Evolutionary conservation across 805 yeast genomes (phyloP), one percentile per base, ranked within the genome.

Genomic region (Metschnikowia shivogae): DNA sequence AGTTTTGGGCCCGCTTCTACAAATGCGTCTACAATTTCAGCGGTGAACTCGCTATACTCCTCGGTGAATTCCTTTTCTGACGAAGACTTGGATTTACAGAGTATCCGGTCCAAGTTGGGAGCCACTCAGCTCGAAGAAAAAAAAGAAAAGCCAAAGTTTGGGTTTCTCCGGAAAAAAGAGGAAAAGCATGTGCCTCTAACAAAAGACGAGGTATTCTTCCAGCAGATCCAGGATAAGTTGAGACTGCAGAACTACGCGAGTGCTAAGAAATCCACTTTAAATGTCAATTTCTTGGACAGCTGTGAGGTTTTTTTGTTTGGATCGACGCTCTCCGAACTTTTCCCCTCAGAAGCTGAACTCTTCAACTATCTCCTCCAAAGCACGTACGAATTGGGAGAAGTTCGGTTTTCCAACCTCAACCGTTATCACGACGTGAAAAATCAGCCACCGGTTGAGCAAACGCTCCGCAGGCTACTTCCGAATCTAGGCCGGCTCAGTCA

Each of bases 301-400:
- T 53, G 55, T n/a, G 61, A 59, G 36, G 46, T 47, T 1, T 48
- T 55, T 44, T 43, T 58, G 9, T 59, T 59, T 34, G 63, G 63
- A 5, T 53, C 52, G 30, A 28, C 47, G 10, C 37, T 59, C 3
- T 44, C 46, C 8, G 38, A 35, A 2, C 26, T 56, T 10, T 56
- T 58, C 24, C 34, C 51, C 1, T 19, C 32, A 9, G 34, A 51
- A 24, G 44, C 43, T 13, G 44, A 42, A 17, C 46, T 47, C 24
- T 36, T 56, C 33, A 36, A 32, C 14, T 59, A 55, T 36, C 46
- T 59, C 12, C 31, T 43, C 17, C 49, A 47, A 33, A 48, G 57
- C 39, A 34, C 53, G 13, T 49, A 43, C 30, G 63, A 59, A 36
- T 39, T 48, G 14, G 63, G 63, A 8, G 52, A 54, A 20, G 44